phyloP scores from a whole-genome alignment of 2,329 filamentous ascomycete species.

The Fusarium albosuccineum region DNA sequence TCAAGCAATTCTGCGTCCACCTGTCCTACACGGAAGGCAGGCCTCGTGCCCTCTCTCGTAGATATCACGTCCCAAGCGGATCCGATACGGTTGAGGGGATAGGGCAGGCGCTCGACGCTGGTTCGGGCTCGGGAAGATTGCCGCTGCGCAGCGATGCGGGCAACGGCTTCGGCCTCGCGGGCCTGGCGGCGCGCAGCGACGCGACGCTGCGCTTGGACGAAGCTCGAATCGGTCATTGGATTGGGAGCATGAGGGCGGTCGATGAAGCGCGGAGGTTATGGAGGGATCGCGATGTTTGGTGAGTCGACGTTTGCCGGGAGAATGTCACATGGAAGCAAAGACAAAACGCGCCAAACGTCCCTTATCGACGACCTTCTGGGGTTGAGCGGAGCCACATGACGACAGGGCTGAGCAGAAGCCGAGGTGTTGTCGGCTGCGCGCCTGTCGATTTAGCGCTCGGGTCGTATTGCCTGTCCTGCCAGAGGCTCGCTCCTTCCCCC shows the following conservation, averaged over 20 bases:
- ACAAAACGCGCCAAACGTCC: slow-evolving; percentile 23
- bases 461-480: background rate
- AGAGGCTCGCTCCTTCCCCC: slow-evolving; percentile 5
- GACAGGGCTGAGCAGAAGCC: slow-evolving; percentile 38
- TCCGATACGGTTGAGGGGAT: slow-evolving; percentile 72
- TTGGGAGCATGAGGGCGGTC: slow-evolving; percentile 48
- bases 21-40: slow-evolving; percentile 93
- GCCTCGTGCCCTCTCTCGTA: slow-evolving; percentile 82
- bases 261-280: background rate
- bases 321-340: slow-evolving; percentile 27
- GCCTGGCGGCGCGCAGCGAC: slow-evolving; percentile 83
- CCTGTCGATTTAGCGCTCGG: slow-evolving; percentile 1
- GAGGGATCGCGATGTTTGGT: slow-evolving; percentile 2
- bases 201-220: slow-evolving; percentile 90
- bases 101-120: slow-evolving; percentile 69
- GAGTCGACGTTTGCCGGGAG: slow-evolving; percentile 17
- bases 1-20: slow-evolving; percentile 96
- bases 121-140: slow-evolving; percentile 67
- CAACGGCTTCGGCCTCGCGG: slow-evolving; percentile 75
- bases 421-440: slow-evolving; percentile 38
- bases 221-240: slow-evolving; percentile 71
- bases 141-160: slow-evolving; percentile 64
- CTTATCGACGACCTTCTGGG: slow-evolving; percentile 27
- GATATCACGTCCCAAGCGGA: slow-evolving; percentile 77
- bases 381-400: slow-evolving; percentile 43